Evolutionary conservation across 2,329 filamentous ascomycete genomes (phyloP).

Genomic region (Paraconiothyrium sp.): DNA sequence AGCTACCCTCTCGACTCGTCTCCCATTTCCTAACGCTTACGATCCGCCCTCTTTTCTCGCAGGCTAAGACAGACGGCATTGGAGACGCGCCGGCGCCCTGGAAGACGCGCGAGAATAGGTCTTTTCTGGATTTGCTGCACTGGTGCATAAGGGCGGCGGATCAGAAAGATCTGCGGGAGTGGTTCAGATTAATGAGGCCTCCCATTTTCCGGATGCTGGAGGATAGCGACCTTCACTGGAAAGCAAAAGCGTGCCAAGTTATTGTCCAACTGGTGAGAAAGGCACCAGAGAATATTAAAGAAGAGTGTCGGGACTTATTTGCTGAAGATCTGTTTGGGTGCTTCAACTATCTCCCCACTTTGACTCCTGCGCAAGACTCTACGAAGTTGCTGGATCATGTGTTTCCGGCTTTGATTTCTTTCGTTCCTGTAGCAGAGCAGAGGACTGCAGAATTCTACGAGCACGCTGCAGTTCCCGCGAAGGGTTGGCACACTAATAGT

Average conservation of each 20-base stretch:
- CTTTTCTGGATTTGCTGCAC: constrained; percentile 65
- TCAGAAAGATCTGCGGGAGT: constrained; percentile 60
- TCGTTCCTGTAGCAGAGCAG: constrained; percentile 51
- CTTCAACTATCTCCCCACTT: constrained; percentile 77
- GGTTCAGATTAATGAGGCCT: constrained; percentile 76
- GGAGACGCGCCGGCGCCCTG: constrained; percentile 54
- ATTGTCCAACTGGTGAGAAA: constrained; percentile 65
- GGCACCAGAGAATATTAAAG: constrained; percentile 64
- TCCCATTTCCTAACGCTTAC: constrained; percentile 69
- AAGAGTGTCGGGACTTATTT: constrained; percentile 74
- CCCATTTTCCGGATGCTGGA: constrained; percentile 75
- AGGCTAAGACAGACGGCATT: constrained; percentile 63
- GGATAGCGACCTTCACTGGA: constrained; percentile 64
- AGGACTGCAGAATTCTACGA: not conserved
- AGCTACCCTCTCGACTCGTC: constrained; percentile 60
- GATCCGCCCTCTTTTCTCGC: constrained; percentile 72
- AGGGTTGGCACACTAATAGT: not conserved
- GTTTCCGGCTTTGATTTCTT: constrained; percentile 71
- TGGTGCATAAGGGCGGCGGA: constrained; percentile 67
- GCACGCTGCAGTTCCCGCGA: not conserved
- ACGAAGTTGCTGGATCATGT: constrained; percentile 69
- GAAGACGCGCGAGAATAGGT: constrained; percentile 63
- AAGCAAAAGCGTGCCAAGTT: constrained; percentile 65
- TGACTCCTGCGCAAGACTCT: constrained; percentile 79
- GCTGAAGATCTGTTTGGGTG: constrained; percentile 75